Evolutionary conservation across 2,329 filamentous ascomycete species (phyloP), one percentile per base, ranked within the genome.

Genomic region (Aspergillus fructus): DNA sequence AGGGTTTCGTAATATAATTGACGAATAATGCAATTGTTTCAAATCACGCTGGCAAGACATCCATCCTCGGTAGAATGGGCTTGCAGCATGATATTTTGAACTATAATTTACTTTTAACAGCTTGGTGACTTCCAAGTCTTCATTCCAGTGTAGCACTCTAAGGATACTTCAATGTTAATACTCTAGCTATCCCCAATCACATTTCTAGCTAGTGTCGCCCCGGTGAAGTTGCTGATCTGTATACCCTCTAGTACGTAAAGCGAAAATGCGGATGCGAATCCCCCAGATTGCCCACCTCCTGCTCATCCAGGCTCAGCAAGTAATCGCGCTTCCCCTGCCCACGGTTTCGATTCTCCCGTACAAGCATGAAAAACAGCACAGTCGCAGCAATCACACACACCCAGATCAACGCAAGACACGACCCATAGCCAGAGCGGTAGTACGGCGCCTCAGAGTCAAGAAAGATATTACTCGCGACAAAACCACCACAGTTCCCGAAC

Each of bases 401-500:
- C 42, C 60, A 60, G 3, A 34, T 58, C 58, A 72, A 64, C 2
- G 62, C 71, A 13, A 78, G 61, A 12, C 75, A 74, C 2, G 68
- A 71, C 1, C 69, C 67, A 60, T 74, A 74, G 1, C 76, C 76
- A 0, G 71, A 72, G 1, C 65, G 68, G 55, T 77, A 79, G 3
- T 59, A 64, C 4, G 76, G 77, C 2, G 69, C 64, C 61, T 79
- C 67, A 4, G 50, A 54, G 5, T 65, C 68, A 59, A 79, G 72
- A 58, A 79, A 79, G 7, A 79, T 68, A 54, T 78, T 77, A 24
- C 69, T 67, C 4, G 71, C 71, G 6, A 79, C 67, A 52, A 79
- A 76, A 42, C 76, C 77, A 47, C 74, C 77, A 56, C 75, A 77
- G 62, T 79, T 79, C 15, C 76, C 77, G 19, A 79, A 74, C 2